Base-by-base conservation (phyloP, 2,329 filamentous ascomycete species). In the Amylocarpus encephaloides region DNA sequence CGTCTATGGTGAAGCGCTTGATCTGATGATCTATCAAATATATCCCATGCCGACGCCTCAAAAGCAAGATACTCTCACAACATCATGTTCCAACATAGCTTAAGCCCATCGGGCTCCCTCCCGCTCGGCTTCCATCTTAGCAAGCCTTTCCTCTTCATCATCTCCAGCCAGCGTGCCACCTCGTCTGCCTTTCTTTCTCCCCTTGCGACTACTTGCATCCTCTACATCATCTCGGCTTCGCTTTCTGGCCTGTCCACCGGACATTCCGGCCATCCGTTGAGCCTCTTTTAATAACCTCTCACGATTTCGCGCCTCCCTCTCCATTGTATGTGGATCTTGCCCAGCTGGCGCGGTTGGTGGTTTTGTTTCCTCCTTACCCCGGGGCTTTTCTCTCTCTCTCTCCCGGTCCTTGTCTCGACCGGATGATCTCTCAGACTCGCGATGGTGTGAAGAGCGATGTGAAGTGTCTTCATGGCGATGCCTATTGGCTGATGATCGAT, bases 251-350 rank as follows among this genome's bases (percentile, higher is more conserved):
- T 68, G 67, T 29, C 76, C 61, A 46, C 73, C 70, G 2, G 72
- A 66, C 46, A 81, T 64, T 39, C 78, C 73, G 40, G 80, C 74
- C 67, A 84, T 79, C 33, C 80, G 76, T 66, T 87, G 81, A 35
- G 81, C 79, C 67, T 88, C 85, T 61, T 83, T 84, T 11, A 84
- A 71, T 46, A 86, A 71, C 22, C 85, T 74, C 65, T 86, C 82
- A 41, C 82, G 74, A 61, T 85, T 77, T 13, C 82, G 72, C 11
- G 78, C 79, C 63, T 86, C 83, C 18, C 85, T 79, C 66, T 88
- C 85, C 0, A 83, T 71, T 1, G 84, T 83, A 65, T 87, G 83
- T 6, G 63, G 62, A 40, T 66, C 60, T 26, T 60, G 55, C 26
- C 36, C 46, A 36, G 53, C 13, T 15, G 52, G 39, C 15, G 56